Conservation (phyloP, 1,139 yeast species). For the Yamadazyma spencermartinsiae region DNA sequence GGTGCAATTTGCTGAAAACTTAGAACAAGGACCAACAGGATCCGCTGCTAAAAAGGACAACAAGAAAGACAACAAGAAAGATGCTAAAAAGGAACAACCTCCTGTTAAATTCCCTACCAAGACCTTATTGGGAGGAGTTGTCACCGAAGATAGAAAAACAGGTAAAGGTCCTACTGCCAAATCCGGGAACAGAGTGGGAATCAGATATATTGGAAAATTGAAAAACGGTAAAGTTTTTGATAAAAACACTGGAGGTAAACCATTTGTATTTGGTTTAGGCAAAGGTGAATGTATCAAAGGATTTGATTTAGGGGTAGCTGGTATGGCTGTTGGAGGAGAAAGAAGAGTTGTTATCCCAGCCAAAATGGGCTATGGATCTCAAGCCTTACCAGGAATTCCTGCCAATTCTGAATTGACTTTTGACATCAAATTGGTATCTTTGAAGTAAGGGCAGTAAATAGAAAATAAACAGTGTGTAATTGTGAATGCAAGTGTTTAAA, state of each 20-base stretch:
- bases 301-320: slow-evolving; percentile 97
- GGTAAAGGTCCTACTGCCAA: slow-evolving; percentile 91
- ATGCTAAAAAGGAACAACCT: slow-evolving; percentile 22
- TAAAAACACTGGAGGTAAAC: slow-evolving; percentile 96
- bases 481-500: too few species aligned
- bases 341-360: slow-evolving; percentile 97
- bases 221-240: slow-evolving; percentile 95
- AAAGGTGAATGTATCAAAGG: slow-evolving; percentile 99
- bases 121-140: slow-evolving; percentile 89
- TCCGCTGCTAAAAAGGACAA: slow-evolving; percentile 32
- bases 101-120: slow-evolving; percentile 60
- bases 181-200: slow-evolving; percentile 88
- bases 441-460: slow-evolving; percentile 57
- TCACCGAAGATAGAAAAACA: slow-evolving; percentile 85
- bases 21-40: slow-evolving; percentile 91
- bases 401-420: slow-evolving; percentile 94
- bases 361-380: slow-evolving; percentile 93
- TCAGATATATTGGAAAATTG: slow-evolving; percentile 96
- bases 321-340: slow-evolving; percentile 99
- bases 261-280: slow-evolving; percentile 87
- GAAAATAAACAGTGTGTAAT: not conserved
- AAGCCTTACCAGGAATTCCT: slow-evolving; percentile 94
- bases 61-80: slow-evolving; percentile 25
- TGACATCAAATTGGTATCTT: slow-evolving; percentile 89
- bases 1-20: slow-evolving; percentile 85